Base-by-base conservation (phyloP, 2,329 filamentous ascomycete genomes). In the Scytalidium sp. region DNA sequence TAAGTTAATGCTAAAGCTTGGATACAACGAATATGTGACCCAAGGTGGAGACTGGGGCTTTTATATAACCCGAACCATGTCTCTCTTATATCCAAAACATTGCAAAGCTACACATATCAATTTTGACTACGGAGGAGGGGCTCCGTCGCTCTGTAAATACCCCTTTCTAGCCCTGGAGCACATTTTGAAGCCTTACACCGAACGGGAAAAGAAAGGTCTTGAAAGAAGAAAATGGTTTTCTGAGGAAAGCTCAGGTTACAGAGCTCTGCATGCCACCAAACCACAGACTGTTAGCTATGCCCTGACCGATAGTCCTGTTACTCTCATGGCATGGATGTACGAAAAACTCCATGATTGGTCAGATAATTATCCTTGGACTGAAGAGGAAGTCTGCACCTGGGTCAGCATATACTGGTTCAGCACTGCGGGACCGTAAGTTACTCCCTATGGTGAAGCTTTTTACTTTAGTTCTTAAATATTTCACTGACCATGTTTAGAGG, bases 381-480 rank as follows among this genome's bases (percentile, higher is more conserved):
- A 90, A 54, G 87, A 91, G 52, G 87, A 92, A 68, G 76, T 92
- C 15, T 67, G 89, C 32, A 88, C 83, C 0, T 93, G 87, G 88
- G 69, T 91, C 1, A 81, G 75, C 45, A 78, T 92, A 41, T 93
- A 92, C 65, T 81, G 78, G 62, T 91, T 91, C 68, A 84, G 80
- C 2, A 76, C 70, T 0, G 84, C 86, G 0, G 88, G 88, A 0
- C 83, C 88, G 0, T 83, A 81, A 2, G 86, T 88, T 0, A 83
- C 78, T 50, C n/a, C n/a, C n/a, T n/a, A n/a, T n/a, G n/a, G n/a
- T n/a, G n/a, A n/a, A n/a, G n/a, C n/a, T n/a, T n/a, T n/a, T n/a
- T n/a, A n/a, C n/a, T n/a, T n/a, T n/a, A n/a, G n/a, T n/a, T n/a
- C n/a, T n/a, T n/a, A n/a, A n/a, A n/a, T n/a, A n/a, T n/a, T n/a